phyloP scores from a whole-genome alignment of 176 grass and related monocot genomes.

The Oryza nivara region DNA sequence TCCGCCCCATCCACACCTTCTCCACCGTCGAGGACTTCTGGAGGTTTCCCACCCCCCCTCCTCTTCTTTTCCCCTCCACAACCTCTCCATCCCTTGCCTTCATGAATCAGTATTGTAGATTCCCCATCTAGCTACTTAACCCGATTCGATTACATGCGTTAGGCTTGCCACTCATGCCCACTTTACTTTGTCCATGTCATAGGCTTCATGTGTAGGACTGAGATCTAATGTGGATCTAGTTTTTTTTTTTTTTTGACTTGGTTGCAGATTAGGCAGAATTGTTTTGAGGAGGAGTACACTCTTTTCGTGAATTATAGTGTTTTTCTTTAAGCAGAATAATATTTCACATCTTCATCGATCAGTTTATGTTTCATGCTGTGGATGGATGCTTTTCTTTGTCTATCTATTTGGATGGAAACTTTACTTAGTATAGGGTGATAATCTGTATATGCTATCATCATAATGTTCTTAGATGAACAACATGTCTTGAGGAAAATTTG shows the following conservation, averaged over 20 bases:
- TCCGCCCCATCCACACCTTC: slow-evolving; percentile 88
- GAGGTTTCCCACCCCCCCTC: slow-evolving; percentile 42
- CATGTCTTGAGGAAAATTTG: background rate
- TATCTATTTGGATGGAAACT: background rate
- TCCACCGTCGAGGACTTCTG: slow-evolving; percentile 94
- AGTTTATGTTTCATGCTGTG: background rate
- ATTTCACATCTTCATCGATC: background rate
- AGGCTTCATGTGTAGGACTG: background rate
- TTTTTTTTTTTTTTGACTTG: background rate
- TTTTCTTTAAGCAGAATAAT: background rate
- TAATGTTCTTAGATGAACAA: background rate
- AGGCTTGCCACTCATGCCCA: background rate
- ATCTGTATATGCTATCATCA: background rate
- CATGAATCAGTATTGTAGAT: background rate
- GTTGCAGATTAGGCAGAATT: background rate
- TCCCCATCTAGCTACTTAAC: background rate
- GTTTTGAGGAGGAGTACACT: background rate
- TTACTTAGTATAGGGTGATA: background rate
- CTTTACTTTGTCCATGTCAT: background rate
- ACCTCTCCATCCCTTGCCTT: background rate
- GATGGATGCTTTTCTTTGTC: background rate
- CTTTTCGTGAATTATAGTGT: background rate
- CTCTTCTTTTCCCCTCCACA: background rate
- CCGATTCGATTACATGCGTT: background rate
- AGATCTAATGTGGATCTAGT: background rate